Conservation (phyloP, 371 early-diverging fungal species). For the Mucor indicus region DNA sequence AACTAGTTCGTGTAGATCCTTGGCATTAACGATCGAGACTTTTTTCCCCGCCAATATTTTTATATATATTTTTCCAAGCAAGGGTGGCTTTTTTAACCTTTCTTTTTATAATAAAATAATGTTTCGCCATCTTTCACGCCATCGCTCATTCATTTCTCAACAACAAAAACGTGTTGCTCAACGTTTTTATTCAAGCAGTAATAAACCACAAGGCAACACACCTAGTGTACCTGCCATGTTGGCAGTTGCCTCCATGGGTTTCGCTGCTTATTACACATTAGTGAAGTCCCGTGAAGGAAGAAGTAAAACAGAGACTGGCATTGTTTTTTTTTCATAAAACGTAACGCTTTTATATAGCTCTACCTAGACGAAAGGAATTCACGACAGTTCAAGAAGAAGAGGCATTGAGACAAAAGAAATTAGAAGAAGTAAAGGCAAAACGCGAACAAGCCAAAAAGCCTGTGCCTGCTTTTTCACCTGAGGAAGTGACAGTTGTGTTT, state of each 20-base stretch:
- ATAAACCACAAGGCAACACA: background rate
- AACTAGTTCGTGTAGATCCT: too few relatives aligned
- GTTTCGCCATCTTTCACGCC: too few relatives aligned
- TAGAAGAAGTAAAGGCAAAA: conserved; percentile 13
- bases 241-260: conserved; percentile 55
- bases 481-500: conserved; percentile 65
- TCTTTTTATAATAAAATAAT: too few relatives aligned
- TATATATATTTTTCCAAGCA: too few relatives aligned
- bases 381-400: conserved; percentile 16
- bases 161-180: too few relatives aligned
- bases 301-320: conserved; percentile 31
- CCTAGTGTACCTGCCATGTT: conserved; percentile 49
- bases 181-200: conserved; percentile 17
- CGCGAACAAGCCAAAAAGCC: conserved; percentile 16
- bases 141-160: too few relatives aligned
- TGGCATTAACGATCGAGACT: too few relatives aligned
- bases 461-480: conserved; percentile 34
- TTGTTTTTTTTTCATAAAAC: background rate
- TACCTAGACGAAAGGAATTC: conserved; percentile 23
- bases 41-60: too few relatives aligned
- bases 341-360: conserved; percentile 4
- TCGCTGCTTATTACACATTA: conserved; percentile 45
- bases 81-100: too few relatives aligned
- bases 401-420: conserved; percentile 15
- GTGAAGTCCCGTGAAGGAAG: conserved; percentile 47